Evolutionary conservation across 495 filamentous ascomycete species (phyloP).

Genomic region (Penicillium mononematosum): DNA sequence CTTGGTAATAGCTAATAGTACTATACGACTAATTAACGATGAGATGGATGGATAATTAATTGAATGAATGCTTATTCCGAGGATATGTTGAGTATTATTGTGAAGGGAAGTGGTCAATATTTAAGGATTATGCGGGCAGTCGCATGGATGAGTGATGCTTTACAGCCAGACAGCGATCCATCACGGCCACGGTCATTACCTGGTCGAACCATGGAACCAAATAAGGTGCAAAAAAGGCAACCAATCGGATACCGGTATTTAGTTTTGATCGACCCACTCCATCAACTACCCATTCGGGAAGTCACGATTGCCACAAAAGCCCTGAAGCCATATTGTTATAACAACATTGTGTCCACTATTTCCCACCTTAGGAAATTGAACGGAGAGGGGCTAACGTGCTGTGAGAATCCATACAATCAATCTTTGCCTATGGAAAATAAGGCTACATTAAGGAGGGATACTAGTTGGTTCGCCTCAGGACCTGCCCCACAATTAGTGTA

Average conservation of each 20-base stretch:
- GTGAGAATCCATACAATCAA: background rate
- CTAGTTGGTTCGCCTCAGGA: background rate
- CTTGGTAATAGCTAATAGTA: background rate
- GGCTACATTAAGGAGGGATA: background rate
- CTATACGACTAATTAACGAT: background rate
- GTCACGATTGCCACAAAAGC: background rate
- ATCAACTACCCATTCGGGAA: background rate
- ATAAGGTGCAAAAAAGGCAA: background rate
- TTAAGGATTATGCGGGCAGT: no score
- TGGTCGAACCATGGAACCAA: no score
- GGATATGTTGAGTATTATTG: background rate
- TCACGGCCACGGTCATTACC: no score
- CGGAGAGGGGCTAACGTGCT: background rate
- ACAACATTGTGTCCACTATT: background rate
- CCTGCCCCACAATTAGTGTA: background rate
- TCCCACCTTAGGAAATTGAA: constrained; percentile 9
- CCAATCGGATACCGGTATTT: background rate
- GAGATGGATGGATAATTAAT: background rate
- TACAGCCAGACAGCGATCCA: no score
- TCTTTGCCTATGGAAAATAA: background rate
- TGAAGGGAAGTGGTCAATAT: no score
- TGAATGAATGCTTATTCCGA: background rate
- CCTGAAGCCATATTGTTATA: background rate
- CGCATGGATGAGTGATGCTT: no score
- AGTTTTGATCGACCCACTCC: background rate